Percentiles rank a stretch among this genome's conserved stretches.
Evolutionary conservation across 805 yeast genomes (phyloP).

Genomic region (Saccharomycopsis fermentans): DNA sequence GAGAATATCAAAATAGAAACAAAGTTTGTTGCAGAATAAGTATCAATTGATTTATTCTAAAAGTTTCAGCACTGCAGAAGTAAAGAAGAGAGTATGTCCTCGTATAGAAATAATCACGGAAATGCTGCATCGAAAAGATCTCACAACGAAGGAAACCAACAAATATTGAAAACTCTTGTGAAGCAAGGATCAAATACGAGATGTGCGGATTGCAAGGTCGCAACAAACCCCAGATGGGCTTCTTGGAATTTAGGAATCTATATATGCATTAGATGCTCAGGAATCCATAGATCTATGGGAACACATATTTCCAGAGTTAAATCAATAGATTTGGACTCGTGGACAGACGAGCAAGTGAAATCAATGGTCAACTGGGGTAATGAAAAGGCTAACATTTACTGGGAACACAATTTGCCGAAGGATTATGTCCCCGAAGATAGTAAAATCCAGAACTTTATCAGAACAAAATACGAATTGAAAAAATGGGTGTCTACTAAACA

Average conservation of each 20-base stretch:
- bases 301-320: conserved; percentile 91
- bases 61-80: not conserved
- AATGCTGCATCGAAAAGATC: conserved; percentile 2
- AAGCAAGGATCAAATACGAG: conserved; percentile 65
- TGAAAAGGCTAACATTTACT: conserved; percentile 60
- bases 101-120: not conserved
- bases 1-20: no score
- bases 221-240: conserved; percentile 95
- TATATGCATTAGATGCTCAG: conserved; percentile 90
- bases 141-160: conserved; percentile 29
- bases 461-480: conserved; percentile 84
- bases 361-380: conserved; percentile 85
- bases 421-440: conserved; percentile 69
- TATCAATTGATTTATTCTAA: no score
- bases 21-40: no score
- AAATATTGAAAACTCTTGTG: conserved; percentile 62
- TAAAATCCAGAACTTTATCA: conserved; percentile 80
- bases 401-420: conserved; percentile 74
- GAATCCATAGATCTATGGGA: conserved; percentile 91
- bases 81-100: not conserved
- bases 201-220: conserved; percentile 88
- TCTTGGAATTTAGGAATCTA: conserved; percentile 93
- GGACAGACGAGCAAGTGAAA: conserved; percentile 89
- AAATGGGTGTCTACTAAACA: conserved; percentile 63
- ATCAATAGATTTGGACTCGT: conserved; percentile 87